These are phyloP conservation scores for Penicillium frequentans DNA, from an alignment of 2,329 filamentous ascomycete genomes.

Conservation along the genomic window DNA sequence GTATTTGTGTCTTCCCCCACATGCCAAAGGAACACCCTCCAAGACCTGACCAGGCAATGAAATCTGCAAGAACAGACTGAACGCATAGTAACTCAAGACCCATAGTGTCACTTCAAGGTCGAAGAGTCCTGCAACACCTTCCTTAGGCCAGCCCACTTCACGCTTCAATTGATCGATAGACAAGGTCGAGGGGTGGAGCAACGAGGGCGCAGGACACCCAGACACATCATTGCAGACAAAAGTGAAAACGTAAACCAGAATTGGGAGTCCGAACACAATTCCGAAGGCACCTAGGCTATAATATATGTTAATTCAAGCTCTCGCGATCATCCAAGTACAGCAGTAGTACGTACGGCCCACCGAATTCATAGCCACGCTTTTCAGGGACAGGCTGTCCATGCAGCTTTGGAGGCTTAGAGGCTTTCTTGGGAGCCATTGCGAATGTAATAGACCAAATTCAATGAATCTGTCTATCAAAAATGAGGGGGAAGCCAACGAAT, in stretches of 20 bases:
- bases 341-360: constrained; percentile 43
- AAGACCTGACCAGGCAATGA: constrained; percentile 72
- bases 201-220: constrained; percentile 82
- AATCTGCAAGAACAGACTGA: constrained; percentile 73
- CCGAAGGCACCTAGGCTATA: constrained; percentile 70
- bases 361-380: constrained; percentile 49
- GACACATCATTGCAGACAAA: constrained; percentile 92
- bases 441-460: background rate
- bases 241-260: constrained; percentile 74
- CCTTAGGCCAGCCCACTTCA: constrained; percentile 77
- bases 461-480: constrained; percentile 1
- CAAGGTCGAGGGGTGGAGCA: constrained; percentile 70
- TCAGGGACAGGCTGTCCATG: constrained; percentile 37
- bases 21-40: constrained; percentile 68
- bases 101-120: constrained; percentile 70
- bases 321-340: background rate
- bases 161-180: constrained; percentile 70
- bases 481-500: background rate
- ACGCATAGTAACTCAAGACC: constrained; percentile 72
- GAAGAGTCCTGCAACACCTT: constrained; percentile 69
- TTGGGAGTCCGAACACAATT: constrained; percentile 77
- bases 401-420: constrained; percentile 22
- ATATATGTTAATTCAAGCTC: constrained; percentile 13
- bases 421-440: constrained; percentile 36
- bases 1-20: constrained; percentile 76